These are phyloP conservation scores for Gentiana straminea DNA, from an alignment of 257 asterid species.

Conservation along the genomic window DNA sequence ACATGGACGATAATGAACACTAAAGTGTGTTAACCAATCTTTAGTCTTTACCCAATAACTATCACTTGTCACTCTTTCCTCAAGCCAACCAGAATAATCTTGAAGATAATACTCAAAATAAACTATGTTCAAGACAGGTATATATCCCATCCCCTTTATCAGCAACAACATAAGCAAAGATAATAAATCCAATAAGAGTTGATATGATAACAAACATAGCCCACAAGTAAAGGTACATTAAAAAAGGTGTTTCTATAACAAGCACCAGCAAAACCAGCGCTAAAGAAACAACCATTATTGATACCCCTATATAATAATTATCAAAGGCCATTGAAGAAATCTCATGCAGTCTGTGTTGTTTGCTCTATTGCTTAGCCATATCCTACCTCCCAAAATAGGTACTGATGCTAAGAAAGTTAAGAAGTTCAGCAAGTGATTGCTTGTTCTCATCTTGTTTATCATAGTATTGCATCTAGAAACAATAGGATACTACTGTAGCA, in stretches of 20 bases:
- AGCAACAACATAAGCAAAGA: slow-evolving; percentile 77
- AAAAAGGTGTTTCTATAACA: slow-evolving; percentile 76
- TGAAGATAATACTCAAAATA: slow-evolving; percentile 49
- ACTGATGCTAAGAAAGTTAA: slow-evolving; percentile 56
- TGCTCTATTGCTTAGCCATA: slow-evolving; percentile 87
- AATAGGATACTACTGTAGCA: too few species aligned
- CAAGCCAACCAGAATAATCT: slow-evolving; percentile 80
- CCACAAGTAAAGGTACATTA: slow-evolving; percentile 82
- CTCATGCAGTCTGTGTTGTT: slow-evolving; percentile 70
- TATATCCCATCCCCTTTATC: slow-evolving; percentile 63
- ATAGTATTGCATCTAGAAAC: too few species aligned
- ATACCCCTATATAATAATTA: slow-evolving; percentile 46
- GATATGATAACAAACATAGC: slow-evolving; percentile 66
- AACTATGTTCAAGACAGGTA: slow-evolving; percentile 42
- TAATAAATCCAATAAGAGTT: slow-evolving; percentile 51
- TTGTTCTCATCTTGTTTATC: slow-evolving; percentile 35
- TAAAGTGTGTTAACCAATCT: too few species aligned
- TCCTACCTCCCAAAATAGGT: slow-evolving; percentile 79
- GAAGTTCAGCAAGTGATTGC: slow-evolving; percentile 55
- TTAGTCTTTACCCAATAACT: slow-evolving; percentile 42
- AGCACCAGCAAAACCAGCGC: slow-evolving; percentile 83
- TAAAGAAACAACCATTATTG: slow-evolving; percentile 73
- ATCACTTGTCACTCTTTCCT: slow-evolving; percentile 38
- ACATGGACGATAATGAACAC: too few species aligned
- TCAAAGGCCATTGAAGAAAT: slow-evolving; percentile 88